Evolutionary conservation across 768 basidiomycete genomes (phyloP).

Genomic region (Psilocybe tampanensis): DNA sequence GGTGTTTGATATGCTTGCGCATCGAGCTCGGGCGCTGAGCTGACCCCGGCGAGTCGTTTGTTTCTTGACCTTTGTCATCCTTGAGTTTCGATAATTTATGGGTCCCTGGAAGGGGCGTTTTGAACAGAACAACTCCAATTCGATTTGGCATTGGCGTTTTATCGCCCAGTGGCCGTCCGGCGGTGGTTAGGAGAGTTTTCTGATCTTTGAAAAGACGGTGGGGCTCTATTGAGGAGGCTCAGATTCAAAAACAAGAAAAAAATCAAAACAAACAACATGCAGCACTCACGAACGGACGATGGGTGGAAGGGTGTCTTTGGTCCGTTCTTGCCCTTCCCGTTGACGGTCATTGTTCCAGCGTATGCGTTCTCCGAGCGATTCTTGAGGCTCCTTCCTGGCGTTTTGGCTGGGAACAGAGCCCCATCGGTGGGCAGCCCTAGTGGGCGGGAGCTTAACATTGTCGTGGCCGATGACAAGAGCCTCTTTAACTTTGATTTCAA

Average conservation of each 20-base stretch:
- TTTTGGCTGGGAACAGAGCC: conserved; percentile 43
- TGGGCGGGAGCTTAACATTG: conserved; percentile 43
- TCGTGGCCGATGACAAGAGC: too few relatives aligned
- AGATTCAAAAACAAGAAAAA: too few relatives aligned
- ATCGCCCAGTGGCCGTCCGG: conserved; percentile 60
- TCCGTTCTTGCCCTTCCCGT: conserved; percentile 41
- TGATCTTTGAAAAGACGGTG: conserved; percentile 24
- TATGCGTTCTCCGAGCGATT: conserved; percentile 52
- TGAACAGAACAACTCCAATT: conserved; percentile 29
- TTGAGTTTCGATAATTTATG: conserved; percentile 33
- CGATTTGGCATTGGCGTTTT: conserved; percentile 81
- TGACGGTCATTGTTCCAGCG: conserved; percentile 45
- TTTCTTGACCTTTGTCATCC: conserved; percentile 1
- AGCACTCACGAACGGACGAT: conserved; percentile 31
- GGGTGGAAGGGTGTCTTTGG: conserved; percentile 39
- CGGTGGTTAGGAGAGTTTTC: conserved; percentile 22
- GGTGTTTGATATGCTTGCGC: conserved; percentile 62
- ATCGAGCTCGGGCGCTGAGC: conserved; percentile 67
- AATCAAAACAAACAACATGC: background rate
- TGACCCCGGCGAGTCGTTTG: conserved; percentile 37
- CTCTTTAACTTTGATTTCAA: too few relatives aligned
- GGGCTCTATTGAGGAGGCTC: conserved; percentile 18
- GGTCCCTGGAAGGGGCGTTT: conserved; percentile 35
- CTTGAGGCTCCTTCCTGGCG: conserved; percentile 53
- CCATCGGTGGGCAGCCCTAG: conserved; percentile 31